These are phyloP conservation scores for Fusarium humuli DNA, from an alignment of 2,329 filamentous ascomycete species.

Conservation along the genomic window DNA sequence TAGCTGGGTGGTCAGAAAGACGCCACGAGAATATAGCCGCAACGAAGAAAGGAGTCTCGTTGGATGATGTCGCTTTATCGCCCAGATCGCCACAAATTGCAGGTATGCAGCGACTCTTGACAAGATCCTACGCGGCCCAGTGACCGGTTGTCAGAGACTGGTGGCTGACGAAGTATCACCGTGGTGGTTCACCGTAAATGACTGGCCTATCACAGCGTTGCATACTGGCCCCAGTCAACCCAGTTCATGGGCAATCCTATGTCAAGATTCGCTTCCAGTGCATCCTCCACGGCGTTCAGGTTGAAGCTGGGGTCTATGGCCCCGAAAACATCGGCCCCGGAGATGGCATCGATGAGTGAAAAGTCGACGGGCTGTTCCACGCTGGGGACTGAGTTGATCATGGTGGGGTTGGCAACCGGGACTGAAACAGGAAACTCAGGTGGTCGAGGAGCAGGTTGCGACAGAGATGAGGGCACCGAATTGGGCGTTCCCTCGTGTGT, in stretches of 20 bases:
- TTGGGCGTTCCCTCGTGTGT: conserved; percentile 40
- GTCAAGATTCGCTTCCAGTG: conserved; percentile 65
- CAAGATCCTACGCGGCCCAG: not conserved
- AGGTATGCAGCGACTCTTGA: not conserved
- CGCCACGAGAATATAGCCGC: not conserved
- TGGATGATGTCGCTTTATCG: not conserved
- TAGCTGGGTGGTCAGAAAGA: conserved; percentile 3
- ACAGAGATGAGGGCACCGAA: conserved; percentile 34
- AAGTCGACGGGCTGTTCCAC: conserved; percentile 55
- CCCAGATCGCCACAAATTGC: too few relatives aligned
- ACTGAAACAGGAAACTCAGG: conserved; percentile 29
- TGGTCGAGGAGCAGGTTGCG: conserved; percentile 13
- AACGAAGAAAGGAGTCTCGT: not conserved
- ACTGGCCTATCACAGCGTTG: conserved; percentile 38
- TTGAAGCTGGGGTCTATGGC: conserved; percentile 68
- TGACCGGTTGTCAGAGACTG: not conserved
- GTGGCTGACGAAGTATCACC: conserved; percentile 10
- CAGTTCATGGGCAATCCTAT: conserved; percentile 65
- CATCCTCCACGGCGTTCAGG: conserved; percentile 65
- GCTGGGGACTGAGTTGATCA: conserved; percentile 45
- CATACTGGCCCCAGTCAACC: conserved; percentile 58
- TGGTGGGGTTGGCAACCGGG: conserved; percentile 42
- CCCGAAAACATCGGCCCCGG: conserved; percentile 65
- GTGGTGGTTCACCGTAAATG: not conserved
- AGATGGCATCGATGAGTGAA: conserved; percentile 56